phyloP scores from a whole-genome alignment of 1,284 basidiomycete genomes.

The Ustilago cynodontis region DNA sequence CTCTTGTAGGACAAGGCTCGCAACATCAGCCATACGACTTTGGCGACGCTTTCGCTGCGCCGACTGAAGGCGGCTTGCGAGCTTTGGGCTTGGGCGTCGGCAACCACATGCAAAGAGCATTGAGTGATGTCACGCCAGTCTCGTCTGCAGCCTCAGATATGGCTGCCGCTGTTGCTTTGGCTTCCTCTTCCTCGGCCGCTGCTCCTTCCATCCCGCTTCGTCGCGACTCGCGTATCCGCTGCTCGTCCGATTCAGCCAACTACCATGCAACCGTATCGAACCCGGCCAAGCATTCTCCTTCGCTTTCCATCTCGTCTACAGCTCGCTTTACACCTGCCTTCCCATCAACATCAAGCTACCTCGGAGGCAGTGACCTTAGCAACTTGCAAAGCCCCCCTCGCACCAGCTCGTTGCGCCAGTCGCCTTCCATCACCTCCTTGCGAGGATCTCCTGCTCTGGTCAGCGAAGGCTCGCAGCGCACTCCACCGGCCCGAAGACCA shows the following conservation, averaged over 20 bases:
- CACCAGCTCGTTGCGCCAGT: conserved; percentile 30
- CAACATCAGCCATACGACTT: not conserved
- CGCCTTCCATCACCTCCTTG: conserved; percentile 24
- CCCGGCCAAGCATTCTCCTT: conserved; percentile 12
- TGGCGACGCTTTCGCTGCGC: not conserved
- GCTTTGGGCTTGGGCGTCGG: conserved; percentile 11
- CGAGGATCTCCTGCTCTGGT: conserved; percentile 12
- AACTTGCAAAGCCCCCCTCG: conserved; percentile 30
- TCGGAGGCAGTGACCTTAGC: conserved; percentile 12
- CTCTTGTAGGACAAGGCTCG: conserved; percentile 11
- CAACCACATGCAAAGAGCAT: conserved; percentile 28
- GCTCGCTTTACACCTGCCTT: conserved; percentile 14
- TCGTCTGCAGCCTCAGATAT: conserved; percentile 10
- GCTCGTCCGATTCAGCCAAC: conserved; percentile 37
- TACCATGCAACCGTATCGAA: conserved; percentile 7
- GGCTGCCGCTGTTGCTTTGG: conserved; percentile 14
- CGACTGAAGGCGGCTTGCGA: conserved; percentile 9
- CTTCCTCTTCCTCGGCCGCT: conserved; percentile 6
- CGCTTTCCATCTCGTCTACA: conserved; percentile 23
- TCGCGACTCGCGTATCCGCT: conserved; percentile 39
- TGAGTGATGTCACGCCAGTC: conserved; percentile 36
- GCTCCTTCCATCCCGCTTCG: conserved; percentile 33
- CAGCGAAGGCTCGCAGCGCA: conserved; percentile 15
- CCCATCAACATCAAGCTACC: conserved; percentile 4
- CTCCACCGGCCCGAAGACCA: conserved; percentile 10